Conservation (phyloP, 441 rosid species). For the Aquilaria agallochum region DNA sequence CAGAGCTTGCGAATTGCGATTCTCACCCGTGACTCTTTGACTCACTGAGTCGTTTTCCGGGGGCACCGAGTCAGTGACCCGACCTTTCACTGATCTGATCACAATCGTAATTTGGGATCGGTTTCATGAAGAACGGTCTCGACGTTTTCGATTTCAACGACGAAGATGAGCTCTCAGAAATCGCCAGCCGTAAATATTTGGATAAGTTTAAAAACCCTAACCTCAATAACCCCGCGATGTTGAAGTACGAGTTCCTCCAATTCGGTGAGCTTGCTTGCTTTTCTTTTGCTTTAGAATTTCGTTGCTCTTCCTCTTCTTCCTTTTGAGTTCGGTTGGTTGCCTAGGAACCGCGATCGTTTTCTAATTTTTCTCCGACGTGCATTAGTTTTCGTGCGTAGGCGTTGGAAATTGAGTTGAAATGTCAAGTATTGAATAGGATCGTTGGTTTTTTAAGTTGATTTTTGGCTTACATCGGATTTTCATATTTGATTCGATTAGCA, state of each 20-base stretch:
- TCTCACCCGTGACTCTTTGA: no score
- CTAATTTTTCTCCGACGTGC: not conserved
- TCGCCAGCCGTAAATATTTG: slow-evolving; percentile 31
- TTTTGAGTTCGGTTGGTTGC: slow-evolving; percentile 1
- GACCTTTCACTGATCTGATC: no score
- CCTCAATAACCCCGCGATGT: slow-evolving; percentile 29
- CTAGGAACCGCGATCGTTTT: not conserved
- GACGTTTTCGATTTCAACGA: slow-evolving; percentile 65
- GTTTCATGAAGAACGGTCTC: slow-evolving; percentile 41
- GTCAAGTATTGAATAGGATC: no score
- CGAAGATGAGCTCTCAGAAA: slow-evolving; percentile 63
- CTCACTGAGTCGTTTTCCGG: no score
- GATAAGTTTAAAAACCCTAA: slow-evolving; percentile 65
- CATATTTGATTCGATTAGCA: no score
- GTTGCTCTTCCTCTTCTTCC: not conserved
- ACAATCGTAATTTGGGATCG: no score
- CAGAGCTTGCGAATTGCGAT: no score
- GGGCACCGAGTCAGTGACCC: no score
- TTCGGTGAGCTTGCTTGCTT: slow-evolving; percentile 33
- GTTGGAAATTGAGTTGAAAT: not conserved
- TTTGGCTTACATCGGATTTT: no score
- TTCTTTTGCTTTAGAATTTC: not conserved
- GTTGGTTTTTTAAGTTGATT: no score
- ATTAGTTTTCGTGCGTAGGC: not conserved
- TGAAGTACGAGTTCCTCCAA: slow-evolving; percentile 43